A percentile compares a stretch with the other conserved stretches of the same genome.
Evolutionary conservation across 176 grass and related monocot genomes (phyloP).

Genomic region (Aegilops umbellulata): DNA sequence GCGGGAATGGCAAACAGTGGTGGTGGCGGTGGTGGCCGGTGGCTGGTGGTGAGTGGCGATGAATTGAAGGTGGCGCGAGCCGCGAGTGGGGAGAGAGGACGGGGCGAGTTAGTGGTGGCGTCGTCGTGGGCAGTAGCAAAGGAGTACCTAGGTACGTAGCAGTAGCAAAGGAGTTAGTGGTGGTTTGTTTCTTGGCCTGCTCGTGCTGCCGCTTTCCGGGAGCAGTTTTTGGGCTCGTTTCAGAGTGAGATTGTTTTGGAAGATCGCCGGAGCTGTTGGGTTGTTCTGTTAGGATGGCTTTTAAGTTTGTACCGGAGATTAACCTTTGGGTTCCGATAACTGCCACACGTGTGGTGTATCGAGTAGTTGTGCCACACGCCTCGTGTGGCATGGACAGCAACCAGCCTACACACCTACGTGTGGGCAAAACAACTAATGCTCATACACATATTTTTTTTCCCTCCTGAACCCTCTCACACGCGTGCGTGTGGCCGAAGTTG

Average conservation of each 20-base stretch:
- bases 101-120: conserved; percentile 18
- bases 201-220: neutral
- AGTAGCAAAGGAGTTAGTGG: too few relatives aligned
- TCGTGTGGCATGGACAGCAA: too few relatives aligned
- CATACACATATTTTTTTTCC: too few relatives aligned
- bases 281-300: neutral
- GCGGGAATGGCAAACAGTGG: neutral
- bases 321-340: neutral
- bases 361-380: too few relatives aligned
- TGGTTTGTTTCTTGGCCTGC: neutral
- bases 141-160: too few relatives aligned
- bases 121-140: conserved; percentile 7
- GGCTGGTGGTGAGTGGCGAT: neutral
- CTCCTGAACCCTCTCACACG: too few relatives aligned
- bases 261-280: neutral
- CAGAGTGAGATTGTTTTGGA: neutral
- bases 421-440: too few relatives aligned
- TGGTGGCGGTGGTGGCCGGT: neutral
- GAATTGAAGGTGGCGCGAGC: conserved; percentile 13
- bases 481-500: too few relatives aligned
- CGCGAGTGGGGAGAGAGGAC: neutral
- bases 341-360: too few relatives aligned
- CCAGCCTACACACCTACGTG: too few relatives aligned
- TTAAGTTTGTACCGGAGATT: neutral
- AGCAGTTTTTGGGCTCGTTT: neutral